phyloP scores from a whole-genome alignment of 2,329 filamentous ascomycete genomes.

The Echinosphaeria canescens region DNA sequence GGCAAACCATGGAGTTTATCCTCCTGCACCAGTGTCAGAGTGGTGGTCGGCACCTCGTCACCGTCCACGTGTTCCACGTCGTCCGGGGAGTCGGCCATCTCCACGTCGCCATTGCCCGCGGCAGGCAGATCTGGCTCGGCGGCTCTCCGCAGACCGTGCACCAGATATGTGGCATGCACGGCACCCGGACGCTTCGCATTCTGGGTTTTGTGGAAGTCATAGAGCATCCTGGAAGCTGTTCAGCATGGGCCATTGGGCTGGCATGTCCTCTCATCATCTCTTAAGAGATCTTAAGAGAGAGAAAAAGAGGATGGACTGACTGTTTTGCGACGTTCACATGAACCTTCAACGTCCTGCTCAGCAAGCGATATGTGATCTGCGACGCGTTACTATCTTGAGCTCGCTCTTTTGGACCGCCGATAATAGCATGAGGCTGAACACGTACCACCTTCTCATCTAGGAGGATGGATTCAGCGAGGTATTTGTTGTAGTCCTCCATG shows the following conservation, averaged over 20 bases:
- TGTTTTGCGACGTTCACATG: slow-evolving; percentile 80
- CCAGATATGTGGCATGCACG: slow-evolving; percentile 80
- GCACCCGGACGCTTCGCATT: slow-evolving; percentile 52
- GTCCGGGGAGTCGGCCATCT: slow-evolving; percentile 45
- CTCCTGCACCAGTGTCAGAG: slow-evolving; percentile 47
- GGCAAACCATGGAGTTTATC: slow-evolving; percentile 44
- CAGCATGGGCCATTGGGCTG: no score
- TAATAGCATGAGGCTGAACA: background rate
- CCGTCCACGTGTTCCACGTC: slow-evolving; percentile 23
- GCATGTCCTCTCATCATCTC: no score
- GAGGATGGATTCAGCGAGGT: slow-evolving; percentile 54
- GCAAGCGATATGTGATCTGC: slow-evolving; percentile 67
- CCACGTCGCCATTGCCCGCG: slow-evolving; percentile 44
- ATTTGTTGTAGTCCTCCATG: slow-evolving; percentile 46
- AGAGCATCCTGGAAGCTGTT: slow-evolving; percentile 44
- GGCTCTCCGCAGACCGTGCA: slow-evolving; percentile 64
- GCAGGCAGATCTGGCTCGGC: no score
- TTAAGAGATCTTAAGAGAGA: no score
- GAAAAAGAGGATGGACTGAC: no score
- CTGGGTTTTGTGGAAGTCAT: slow-evolving; percentile 62
- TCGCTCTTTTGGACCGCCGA: no score
- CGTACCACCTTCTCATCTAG: slow-evolving; percentile 50
- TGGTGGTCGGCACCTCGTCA: slow-evolving; percentile 30
- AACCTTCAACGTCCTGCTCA: slow-evolving; percentile 66
- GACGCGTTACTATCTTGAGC: background rate